phyloP scores from a whole-genome alignment of 148 eudicot genomes.

The Oxyria digyna region DNA sequence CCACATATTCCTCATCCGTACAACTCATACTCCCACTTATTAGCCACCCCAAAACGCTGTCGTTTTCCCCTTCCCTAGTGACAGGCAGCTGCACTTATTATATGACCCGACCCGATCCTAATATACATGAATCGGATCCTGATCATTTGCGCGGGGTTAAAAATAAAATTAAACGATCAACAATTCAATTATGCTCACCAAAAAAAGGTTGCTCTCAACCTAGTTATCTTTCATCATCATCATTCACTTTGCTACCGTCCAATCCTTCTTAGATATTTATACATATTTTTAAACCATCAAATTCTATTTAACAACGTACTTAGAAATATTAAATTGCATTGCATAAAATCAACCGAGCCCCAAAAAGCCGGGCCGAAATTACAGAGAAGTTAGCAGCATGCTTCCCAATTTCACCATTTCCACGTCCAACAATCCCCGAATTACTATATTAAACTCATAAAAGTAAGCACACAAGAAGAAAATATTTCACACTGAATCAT shows the following conservation, averaged over 20 bases:
- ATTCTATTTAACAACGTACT: not conserved
- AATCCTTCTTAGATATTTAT: not conserved
- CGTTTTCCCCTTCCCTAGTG: not conserved
- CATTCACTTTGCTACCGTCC: not conserved
- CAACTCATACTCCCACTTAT: not conserved
- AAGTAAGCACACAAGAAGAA: not conserved
- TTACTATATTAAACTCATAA: not conserved
- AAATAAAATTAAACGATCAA: no score
- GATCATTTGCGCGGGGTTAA: no score
- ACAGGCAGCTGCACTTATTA: not conserved
- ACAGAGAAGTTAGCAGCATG: not conserved
- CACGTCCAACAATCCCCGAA: not conserved
- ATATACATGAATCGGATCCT: no score
- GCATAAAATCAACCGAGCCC: not conserved
- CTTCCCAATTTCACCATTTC: not conserved
- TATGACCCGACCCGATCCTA: no score
- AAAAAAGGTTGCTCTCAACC: not conserved
- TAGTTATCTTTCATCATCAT: not conserved
- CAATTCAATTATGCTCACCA: no score
- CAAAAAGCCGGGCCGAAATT: not conserved
- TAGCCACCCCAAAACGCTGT: not conserved
- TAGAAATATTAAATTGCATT: not conserved
- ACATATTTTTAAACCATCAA: no score
- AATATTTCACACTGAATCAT: not conserved
- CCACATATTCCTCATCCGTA: conserved; percentile 3